Conservation (phyloP, 2,329 filamentous ascomycete species). For the Fusarium sp. region DNA sequence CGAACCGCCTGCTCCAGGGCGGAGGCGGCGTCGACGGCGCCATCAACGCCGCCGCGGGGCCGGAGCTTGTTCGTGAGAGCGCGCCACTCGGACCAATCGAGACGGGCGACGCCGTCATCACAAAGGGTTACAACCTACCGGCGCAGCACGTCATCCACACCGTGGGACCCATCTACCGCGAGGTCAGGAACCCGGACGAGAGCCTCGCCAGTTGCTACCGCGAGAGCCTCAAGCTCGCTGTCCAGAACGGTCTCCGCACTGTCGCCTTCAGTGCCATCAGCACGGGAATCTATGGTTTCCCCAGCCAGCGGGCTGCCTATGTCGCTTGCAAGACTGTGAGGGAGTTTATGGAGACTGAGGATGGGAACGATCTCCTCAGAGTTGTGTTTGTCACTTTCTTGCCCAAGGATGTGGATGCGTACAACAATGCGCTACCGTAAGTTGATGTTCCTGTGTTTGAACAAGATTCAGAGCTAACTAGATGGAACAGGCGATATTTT, state of each 20-base stretch:
- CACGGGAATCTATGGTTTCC: constrained; percentile 92
- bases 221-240: constrained; percentile 78
- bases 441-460: constrained; percentile 20
- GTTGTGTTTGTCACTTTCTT: constrained; percentile 90
- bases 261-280: constrained; percentile 89
- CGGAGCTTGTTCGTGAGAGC: constrained; percentile 76
- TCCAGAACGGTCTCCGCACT: constrained; percentile 71
- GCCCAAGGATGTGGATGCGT: constrained; percentile 80
- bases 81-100: constrained; percentile 75
- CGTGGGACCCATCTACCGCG: constrained; percentile 83
- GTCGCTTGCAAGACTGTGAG: constrained; percentile 73
- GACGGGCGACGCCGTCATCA: constrained; percentile 87
- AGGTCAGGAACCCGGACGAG: constrained; percentile 54
- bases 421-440: constrained; percentile 78
- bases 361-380: constrained; percentile 69
- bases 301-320: constrained; percentile 76
- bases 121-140: constrained; percentile 79
- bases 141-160: constrained; percentile 87
- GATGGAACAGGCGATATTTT: constrained; percentile 38
- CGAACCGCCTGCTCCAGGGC: constrained; percentile 81
- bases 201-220: constrained; percentile 75
- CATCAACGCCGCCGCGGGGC: constrained; percentile 87
- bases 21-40: constrained; percentile 93
- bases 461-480: background rate
- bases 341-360: constrained; percentile 62